Percentiles rank a stretch among this genome's conserved stretches.
Evolutionary conservation across 2,329 filamentous ascomycete species (phyloP).

Genomic region (Cercospora zeae-maydis): DNA sequence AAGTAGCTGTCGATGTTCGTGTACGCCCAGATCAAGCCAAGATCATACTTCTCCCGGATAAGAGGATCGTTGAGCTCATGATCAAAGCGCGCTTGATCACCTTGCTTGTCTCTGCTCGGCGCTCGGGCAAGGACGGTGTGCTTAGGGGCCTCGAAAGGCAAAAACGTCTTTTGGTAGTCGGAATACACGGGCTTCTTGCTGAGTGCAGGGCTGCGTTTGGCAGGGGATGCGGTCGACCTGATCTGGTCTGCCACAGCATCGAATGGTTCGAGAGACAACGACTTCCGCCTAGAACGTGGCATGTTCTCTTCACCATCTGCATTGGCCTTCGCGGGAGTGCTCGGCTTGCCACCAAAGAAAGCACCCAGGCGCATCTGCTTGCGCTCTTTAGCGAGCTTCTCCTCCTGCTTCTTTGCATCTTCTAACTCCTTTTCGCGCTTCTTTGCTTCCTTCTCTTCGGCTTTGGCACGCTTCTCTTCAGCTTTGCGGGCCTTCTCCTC

Average conservation of each 20-base stretch:
- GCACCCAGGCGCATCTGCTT: constrained; percentile 40
- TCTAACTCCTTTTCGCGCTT: constrained; percentile 40
- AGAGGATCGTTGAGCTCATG: constrained; percentile 30
- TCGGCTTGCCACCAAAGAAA: constrained; percentile 44
- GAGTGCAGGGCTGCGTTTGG: constrained; percentile 23
- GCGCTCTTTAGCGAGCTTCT: constrained; percentile 34
- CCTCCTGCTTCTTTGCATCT: constrained; percentile 32
- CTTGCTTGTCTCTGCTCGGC: constrained; percentile 18
- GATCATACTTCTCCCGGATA: constrained; percentile 32
- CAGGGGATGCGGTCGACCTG: constrained; percentile 27
- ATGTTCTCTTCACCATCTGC: constrained; percentile 15
- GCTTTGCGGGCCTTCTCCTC: constrained; percentile 35
- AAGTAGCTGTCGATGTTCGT: constrained; percentile 22
- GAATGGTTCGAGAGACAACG: constrained; percentile 35
- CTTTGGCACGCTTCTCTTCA: constrained; percentile 41
- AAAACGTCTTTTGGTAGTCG: constrained; percentile 62
- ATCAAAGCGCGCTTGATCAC: constrained; percentile 32
- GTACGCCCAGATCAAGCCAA: constrained; percentile 28
- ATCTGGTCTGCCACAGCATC: constrained; percentile 30
- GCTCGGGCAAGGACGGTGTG: constrained; percentile 66
- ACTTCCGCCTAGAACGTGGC: constrained; percentile 36
- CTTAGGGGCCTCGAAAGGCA: constrained; percentile 74
- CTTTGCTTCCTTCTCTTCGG: constrained; percentile 43
- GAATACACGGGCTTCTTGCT: constrained; percentile 32
- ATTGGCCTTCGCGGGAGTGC: constrained; percentile 31